phyloP scores from a whole-genome alignment of 805 yeast species.

The Yarrowia divulgata region DNA sequence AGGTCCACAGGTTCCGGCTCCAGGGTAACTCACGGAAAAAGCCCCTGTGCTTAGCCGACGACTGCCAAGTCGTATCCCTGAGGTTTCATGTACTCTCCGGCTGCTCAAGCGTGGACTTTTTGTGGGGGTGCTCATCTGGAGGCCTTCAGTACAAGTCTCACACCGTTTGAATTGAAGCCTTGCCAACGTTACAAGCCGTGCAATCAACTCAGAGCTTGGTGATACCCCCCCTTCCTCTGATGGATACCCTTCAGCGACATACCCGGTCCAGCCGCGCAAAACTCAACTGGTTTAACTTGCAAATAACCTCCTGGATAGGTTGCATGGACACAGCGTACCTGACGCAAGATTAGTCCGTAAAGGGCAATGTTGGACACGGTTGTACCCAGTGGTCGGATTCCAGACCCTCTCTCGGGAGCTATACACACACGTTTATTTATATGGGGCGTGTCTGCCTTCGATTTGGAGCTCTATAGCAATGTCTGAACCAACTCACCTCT shows the following conservation, averaged over 20 bases:
- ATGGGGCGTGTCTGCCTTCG: not conserved
- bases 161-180: too few species aligned
- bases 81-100: not conserved
- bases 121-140: not conserved
- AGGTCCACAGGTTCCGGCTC: slow-evolving; percentile 4
- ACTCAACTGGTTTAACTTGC: slow-evolving; percentile 7
- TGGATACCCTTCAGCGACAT: not conserved
- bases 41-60: slow-evolving; percentile 6
- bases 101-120: not conserved
- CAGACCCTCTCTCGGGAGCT: not conserved
- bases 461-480: slow-evolving; percentile 1
- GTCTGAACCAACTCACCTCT: slow-evolving; percentile 6
- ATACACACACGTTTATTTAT: slow-evolving; percentile 1
- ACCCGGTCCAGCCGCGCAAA: slow-evolving; percentile 12
- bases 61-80: slow-evolving; percentile 8
- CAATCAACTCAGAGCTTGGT: not conserved
- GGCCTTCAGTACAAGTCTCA: not conserved
- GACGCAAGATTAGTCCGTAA: slow-evolving; percentile 31
- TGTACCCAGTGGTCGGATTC: not conserved
- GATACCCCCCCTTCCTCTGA: not conserved
- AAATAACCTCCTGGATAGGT: slow-evolving; percentile 13
- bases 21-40: slow-evolving; percentile 28
- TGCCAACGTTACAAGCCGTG: not conserved
- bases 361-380: slow-evolving; percentile 12
- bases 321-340: not conserved